Conservation (phyloP, 176 grass and related monocot species). For the Zizania latifolia region DNA sequence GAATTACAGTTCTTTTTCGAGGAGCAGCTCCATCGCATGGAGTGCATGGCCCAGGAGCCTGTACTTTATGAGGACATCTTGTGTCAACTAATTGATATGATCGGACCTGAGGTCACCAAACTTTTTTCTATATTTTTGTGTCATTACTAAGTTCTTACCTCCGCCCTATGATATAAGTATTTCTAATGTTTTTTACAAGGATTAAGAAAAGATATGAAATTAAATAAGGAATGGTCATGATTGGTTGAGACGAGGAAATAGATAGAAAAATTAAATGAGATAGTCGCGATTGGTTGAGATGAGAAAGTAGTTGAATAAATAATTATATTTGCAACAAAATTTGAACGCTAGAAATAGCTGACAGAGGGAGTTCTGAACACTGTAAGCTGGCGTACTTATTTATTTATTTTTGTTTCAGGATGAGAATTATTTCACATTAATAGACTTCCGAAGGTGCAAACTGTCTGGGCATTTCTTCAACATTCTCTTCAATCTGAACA, state of each 20-base stretch:
- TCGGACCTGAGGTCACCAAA: conserved; percentile 70
- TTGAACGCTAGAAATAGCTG: too few species aligned
- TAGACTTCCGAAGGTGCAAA: conserved; percentile 74
- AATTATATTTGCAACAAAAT: too few species aligned
- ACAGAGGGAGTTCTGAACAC: too few species aligned
- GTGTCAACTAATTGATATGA: conserved; percentile 94
- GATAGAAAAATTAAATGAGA: too few species aligned
- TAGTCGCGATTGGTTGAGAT: too few species aligned
- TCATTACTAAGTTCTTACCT: not conserved
- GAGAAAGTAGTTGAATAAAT: too few species aligned
- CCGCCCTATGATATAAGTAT: too few species aligned
- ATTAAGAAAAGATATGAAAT: too few species aligned
- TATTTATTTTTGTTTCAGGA: conserved; percentile 52
- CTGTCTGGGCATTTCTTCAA: conserved; percentile 87
- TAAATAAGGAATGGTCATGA: too few species aligned
- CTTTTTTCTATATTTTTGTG: conserved; percentile 20
- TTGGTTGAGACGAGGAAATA: too few species aligned
- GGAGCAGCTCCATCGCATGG: conserved; percentile 98
- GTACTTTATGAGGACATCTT: conserved; percentile 91
- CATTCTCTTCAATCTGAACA: conserved; percentile 96
- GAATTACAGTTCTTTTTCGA: conserved; percentile 92
- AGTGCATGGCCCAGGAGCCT: conserved; percentile 97
- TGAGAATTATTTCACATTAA: conserved; percentile 55
- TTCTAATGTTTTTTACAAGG: too few species aligned
- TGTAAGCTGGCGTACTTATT: conserved; percentile 13